Evolutionary conservation across 371 early-diverging fungal species (phyloP), one percentile per base, ranked within the genome.

Genomic region (Syncephalastrum sp.): DNA sequence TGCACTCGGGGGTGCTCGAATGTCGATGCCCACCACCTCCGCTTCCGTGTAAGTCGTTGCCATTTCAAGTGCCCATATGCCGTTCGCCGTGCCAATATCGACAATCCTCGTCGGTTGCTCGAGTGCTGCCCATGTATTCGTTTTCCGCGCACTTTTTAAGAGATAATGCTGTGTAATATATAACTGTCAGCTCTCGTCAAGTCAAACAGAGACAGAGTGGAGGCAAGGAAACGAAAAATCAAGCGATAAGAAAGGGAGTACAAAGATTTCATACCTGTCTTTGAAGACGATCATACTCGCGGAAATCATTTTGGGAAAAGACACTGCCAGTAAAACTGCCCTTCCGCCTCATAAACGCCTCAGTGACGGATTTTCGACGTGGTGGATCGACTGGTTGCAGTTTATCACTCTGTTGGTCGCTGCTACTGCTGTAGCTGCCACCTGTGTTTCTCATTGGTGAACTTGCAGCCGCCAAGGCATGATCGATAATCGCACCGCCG

Each of bases 1-100:
- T 14, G 55, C 47, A 3, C 42, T 27, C 12, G 57, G 19, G 41
- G 77, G 72, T 21, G 82, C 69, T 5, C 72, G 67, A 46, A 82
- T 58, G 57, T 84, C 84, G 1, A 84, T 60, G 15, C 83, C 86
- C 50, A 75, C 65, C 38, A 86, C 63, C 19, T 74, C 64, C 7
- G 77, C 67, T 25, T 70, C 60, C 3, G 68, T 68, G 50, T 70
- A 75, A 52, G 76, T 69, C 33, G 47, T 54, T 43, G 65, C 65
- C 65, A 64, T 64, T 47, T 64, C 65, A 3, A 60, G 27, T 1
- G 65, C 75, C 85, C 85, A 85, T 16, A 77, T 74, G 47, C 68
- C 68, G 65, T 78, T 70, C 44, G 77, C 82, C 48, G 77, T 78
- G 16, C 82, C 84, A n/a, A 77, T 63, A 53, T 82, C 81, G 51